These are phyloP conservation scores for Luffa acutangula DNA, from an alignment of 306 rosid species.

Conservation along the genomic window DNA sequence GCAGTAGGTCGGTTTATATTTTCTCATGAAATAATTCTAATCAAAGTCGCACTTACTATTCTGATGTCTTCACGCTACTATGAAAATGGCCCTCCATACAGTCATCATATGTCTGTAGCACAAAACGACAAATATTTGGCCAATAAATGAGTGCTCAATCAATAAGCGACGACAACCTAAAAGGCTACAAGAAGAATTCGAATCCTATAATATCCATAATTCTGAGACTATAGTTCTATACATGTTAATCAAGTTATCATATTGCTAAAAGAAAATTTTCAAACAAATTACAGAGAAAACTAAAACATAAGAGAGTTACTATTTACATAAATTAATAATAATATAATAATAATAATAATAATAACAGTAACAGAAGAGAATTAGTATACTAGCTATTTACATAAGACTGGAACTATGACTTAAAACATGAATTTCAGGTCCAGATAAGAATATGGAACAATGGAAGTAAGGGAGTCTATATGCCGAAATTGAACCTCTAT, in stretches of 20 bases:
- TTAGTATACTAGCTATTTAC: neutral
- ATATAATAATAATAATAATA: no score
- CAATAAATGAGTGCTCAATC: neutral
- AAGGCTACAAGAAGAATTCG: neutral
- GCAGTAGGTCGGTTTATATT: neutral
- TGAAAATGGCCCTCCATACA: neutral
- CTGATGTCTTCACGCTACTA: neutral
- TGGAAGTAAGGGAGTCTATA: neutral
- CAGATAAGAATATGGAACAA: neutral
- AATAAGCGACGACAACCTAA: neutral
- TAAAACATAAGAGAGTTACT: neutral
- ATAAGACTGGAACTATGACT: neutral
- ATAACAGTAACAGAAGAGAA: no score
- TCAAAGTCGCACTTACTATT: neutral
- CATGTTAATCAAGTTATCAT: neutral
- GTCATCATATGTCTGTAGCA: neutral
- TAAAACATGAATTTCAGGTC: neutral
- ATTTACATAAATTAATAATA: neutral
- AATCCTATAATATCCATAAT: neutral
- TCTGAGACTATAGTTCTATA: neutral
- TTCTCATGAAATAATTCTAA: neutral
- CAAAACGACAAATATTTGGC: neutral
- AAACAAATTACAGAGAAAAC: neutral
- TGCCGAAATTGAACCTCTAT: constrained; percentile 50
- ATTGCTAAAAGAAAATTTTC: neutral